Base-by-base conservation (phyloP, 2,329 filamentous ascomycete species). In the Fusarium subglutinans region DNA sequence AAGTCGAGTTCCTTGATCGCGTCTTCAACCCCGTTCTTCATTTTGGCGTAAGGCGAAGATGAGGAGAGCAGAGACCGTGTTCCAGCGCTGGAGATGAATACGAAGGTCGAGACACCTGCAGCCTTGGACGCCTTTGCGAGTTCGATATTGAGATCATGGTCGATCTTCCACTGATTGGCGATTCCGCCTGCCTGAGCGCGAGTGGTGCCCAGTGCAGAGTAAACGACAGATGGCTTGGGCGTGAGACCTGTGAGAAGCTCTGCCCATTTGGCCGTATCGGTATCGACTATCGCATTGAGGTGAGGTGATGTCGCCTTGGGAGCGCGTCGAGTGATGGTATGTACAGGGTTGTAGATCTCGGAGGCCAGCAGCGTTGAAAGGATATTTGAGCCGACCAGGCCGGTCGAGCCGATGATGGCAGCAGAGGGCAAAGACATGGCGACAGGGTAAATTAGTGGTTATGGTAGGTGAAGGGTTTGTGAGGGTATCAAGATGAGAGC, bases 21-120 rank as follows among this genome's bases (percentile, higher is more conserved):
- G 40, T 97, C 92, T 81, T 98, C 96, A 45, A 98, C 90, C 77
- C 96, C 93, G 30, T 90, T 91, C 86, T 98, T 98, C 94, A 98
- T 96, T 81, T 86, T 73, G 84, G 90, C 71, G 83, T 87, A 83
- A 78, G 86, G 83, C 80, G 89, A n/a, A 84, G 86, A 57, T 82
- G 83, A 54, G 48, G 75, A 56, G 38, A 84, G 37, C 44, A 87
- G 33, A 20, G 84, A 79, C 26, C 86, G 82, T 3, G 84, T 87
- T 63, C 88, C 87, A 2, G 78, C 84, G 28, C 88, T 87, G 2
- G 92, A 95, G 63, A 97, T 87, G 73, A 97, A 91, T 28, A 98
- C 91, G 79, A 93, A 97, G 5, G 92, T 92, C 74, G 90, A 90
- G 17, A 90, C 88, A 41, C 94, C 94, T 2, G 91, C 90, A 8